Percentiles rank a stretch among this genome's conserved stretches.
These are phyloP conservation scores for Aurantiochytrium sp. DNA, from an alignment of 108 stramenopile species.

Conservation along the genomic window DNA sequence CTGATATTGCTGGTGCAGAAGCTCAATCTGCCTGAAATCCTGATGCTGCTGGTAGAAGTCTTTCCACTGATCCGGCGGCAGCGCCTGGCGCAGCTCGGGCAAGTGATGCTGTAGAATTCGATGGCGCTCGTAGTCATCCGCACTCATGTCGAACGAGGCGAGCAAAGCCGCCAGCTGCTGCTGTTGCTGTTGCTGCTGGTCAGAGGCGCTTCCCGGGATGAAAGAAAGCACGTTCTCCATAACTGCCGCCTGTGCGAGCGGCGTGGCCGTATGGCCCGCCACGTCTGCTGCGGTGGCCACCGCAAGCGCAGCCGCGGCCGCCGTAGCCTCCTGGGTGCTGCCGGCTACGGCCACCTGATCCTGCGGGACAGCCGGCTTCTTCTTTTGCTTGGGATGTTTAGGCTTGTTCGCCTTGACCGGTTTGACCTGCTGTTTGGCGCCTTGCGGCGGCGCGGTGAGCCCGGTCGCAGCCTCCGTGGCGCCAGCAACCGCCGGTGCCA, in stretches of 20 bases:
- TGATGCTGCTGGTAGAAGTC: not conserved
- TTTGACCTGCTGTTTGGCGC: too few relatives aligned
- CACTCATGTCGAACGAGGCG: too few relatives aligned
- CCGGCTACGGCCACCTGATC: not conserved
- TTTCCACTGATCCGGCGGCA: not conserved
- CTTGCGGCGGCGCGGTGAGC: too few relatives aligned
- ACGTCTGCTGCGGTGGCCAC: not conserved
- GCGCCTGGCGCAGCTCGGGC: not conserved
- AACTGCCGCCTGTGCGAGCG: not conserved
- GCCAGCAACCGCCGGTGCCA: too few relatives aligned
- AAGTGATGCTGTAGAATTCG: not conserved
- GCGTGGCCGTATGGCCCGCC: not conserved
- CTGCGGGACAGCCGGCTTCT: not conserved
- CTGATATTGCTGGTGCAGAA: not conserved
- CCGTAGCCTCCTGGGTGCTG: not conserved
- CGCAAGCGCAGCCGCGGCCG: not conserved
- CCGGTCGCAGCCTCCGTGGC: too few relatives aligned
- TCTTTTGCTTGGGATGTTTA: too few relatives aligned
- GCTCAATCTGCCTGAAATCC: not conserved
- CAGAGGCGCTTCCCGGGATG: not conserved
- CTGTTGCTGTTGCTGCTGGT: not conserved
- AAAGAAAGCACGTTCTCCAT: not conserved
- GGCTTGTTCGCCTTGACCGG: too few relatives aligned
- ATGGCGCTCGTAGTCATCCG: not conserved
- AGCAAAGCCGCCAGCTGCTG: too few relatives aligned